phyloP scores from a whole-genome alignment of 2,329 filamentous ascomycete genomes.

The Lithohypha guttulata region DNA sequence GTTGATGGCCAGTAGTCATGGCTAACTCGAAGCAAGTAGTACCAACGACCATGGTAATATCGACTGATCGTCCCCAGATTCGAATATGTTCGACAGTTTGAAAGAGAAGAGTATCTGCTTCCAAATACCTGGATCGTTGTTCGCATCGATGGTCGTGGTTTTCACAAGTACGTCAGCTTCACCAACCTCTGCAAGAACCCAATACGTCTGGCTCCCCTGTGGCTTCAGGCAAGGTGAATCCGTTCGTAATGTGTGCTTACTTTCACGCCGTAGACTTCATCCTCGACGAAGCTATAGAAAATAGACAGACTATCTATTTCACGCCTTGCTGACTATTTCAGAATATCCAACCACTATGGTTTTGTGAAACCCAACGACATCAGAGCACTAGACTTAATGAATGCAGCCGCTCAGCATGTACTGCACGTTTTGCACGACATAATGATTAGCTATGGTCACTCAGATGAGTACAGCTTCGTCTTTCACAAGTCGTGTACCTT shows the following conservation, averaged over 20 bases:
- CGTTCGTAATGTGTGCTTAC: no score
- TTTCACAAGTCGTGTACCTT: constrained; percentile 72
- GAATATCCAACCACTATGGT: constrained; percentile 68
- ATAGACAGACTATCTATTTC: no score
- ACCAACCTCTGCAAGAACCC: no score
- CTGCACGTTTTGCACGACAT: constrained; percentile 76
- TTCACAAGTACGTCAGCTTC: constrained; percentile 75
- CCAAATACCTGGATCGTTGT: constrained; percentile 95
- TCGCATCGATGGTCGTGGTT: constrained; percentile 84
- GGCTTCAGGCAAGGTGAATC: no score
- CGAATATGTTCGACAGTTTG: constrained; percentile 86
- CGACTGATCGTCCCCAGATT: no score
- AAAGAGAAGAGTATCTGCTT: constrained; percentile 67
- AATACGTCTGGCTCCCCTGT: no score
- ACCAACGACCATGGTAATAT: no score
- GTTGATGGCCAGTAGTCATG: constrained; percentile 12
- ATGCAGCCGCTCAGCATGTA: constrained; percentile 75
- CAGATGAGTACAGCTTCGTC: constrained; percentile 90
- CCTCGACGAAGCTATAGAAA: no score
- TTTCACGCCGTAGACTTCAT: no score
- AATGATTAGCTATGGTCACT: constrained; percentile 80
- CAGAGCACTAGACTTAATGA: constrained; percentile 85
- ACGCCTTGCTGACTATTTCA: constrained; percentile 35
- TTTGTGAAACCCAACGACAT: constrained; percentile 91
- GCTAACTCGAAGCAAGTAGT: constrained; percentile 32